A percentile compares a stretch with the other conserved stretches of the same genome.
Conservation (phyloP, 202 grass and related monocot species). For the Cymbopogon flexuosus region DNA sequence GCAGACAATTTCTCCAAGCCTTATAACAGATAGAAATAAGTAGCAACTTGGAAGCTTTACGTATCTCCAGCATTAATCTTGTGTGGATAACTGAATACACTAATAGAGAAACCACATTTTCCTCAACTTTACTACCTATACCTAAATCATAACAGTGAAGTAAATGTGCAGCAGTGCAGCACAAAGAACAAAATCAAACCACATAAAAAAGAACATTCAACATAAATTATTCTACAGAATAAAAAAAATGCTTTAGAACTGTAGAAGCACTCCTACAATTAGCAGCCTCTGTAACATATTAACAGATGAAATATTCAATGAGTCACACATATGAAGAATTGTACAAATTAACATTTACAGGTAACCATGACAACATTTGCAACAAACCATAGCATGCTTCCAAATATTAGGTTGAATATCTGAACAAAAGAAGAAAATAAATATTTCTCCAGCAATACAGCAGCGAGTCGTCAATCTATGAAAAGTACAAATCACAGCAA, state of each 20-base stretch:
- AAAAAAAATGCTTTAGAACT: neutral
- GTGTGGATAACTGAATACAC: neutral
- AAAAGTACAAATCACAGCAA: neutral
- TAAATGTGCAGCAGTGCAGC: neutral
- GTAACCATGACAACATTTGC: neutral
- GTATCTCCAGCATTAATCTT: neutral
- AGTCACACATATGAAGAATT: neutral
- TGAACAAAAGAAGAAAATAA: neutral
- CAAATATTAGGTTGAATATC: neutral
- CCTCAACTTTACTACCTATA: conserved; percentile 18
- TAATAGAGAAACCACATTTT: neutral
- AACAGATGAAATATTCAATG: neutral
- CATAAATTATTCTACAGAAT: neutral
- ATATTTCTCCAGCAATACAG: neutral
- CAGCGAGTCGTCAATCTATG: neutral
- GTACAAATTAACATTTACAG: neutral
- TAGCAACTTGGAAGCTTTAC: neutral
- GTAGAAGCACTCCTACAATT: neutral
- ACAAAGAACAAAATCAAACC: neutral
- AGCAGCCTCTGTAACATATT: neutral
- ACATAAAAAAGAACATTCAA: neutral
- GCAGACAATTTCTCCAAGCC: neutral
- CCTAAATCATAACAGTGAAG: neutral
- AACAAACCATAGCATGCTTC: neutral
- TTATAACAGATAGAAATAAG: neutral